Conservation (phyloP, 2,329 filamentous ascomycete species). For the Mollisia scopiformis region DNA sequence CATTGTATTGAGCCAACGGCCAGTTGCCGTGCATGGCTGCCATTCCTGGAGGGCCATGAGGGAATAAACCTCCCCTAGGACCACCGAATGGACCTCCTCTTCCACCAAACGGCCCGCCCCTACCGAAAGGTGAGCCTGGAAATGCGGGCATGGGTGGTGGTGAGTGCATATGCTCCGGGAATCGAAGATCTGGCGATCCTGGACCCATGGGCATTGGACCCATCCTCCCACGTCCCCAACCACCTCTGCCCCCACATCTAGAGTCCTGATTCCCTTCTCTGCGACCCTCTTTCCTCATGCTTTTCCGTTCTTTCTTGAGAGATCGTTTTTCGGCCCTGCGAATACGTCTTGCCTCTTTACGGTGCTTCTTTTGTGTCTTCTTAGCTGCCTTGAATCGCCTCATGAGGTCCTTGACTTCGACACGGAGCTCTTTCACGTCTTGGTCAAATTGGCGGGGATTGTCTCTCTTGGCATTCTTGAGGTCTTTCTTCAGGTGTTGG, state of each 20-base stretch:
- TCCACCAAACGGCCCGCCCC: constrained; percentile 7
- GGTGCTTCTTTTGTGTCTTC: constrained; percentile 38
- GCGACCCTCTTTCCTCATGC: constrained; percentile 30
- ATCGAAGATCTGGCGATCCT: not conserved
- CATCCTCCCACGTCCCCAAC: not conserved
- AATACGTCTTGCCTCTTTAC: constrained; percentile 30
- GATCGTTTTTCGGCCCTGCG: constrained; percentile 13
- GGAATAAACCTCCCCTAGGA: not conserved
- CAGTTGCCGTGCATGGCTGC: constrained; percentile 24
- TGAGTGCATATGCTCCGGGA: not conserved
- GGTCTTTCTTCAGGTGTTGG: constrained; percentile 44
- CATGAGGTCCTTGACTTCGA: constrained; percentile 49
- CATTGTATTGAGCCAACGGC: constrained; percentile 21
- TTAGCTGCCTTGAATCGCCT: constrained; percentile 48
- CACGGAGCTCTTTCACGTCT: constrained; percentile 43
- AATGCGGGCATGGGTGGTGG: constrained; percentile 6
- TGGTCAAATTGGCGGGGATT: constrained; percentile 16
- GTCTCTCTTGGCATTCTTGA: constrained; percentile 43
- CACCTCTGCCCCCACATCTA: constrained; percentile 16
- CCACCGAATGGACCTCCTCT: not conserved
- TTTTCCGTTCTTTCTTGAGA: constrained; percentile 23
- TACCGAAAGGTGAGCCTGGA: constrained; percentile 19
- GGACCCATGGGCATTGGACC: constrained; percentile 2
- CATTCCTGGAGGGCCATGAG: not conserved
- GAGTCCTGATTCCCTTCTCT: constrained; percentile 38